Evolutionary conservation across 1,139 yeast species (phyloP), one percentile per base, ranked within the genome.

Genomic region (Protomyces macrosporus): DNA sequence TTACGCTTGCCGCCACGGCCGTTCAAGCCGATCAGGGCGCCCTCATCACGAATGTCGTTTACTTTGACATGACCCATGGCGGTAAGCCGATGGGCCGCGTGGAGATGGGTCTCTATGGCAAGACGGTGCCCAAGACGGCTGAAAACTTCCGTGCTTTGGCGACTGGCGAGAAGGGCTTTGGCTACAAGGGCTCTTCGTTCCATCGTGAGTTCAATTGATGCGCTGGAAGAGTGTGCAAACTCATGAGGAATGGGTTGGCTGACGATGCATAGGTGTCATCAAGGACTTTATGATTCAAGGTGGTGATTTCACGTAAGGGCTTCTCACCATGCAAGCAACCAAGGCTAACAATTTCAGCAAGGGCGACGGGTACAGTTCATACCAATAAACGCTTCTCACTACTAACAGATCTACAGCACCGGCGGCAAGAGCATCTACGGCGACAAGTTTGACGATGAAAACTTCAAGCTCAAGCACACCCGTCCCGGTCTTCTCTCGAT

Each of bases 341-440:
- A 40, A 14, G 9, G 32, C 32, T 16, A 23, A 42, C 32, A 16
- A 12, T 42, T n/a, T 42, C 39, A 36, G 48, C 10, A 42, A 42
- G 6, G 48, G 48, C 48, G 48, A 42, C 9, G 48, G 48, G 48
- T 42, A 42, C 10, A 42, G 2, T 14, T 30, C 14, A 23, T 2
- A 23, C 23, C 23, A 1, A 23, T n/a, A 23, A 23, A 23, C 23
- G 23, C 23, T 1, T 23, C 23, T 1, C 23, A 23, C 23, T 23
- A 39, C 42, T 39, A 39, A 39, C 42, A 39, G 0, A 39, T 12
- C 39, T 36, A 12, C 70, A 98, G 98, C 37, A 88, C 93, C 45
- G 98, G 98, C 53, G 98, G 98, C 64, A 95, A 88, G 75, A 87
- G 96, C 37, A 91, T 91, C 69, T 93, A 91, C 74, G 98, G 98